Base-by-base conservation (phyloP, 1,284 basidiomycete species). In the Ustilago nuda region DNA sequence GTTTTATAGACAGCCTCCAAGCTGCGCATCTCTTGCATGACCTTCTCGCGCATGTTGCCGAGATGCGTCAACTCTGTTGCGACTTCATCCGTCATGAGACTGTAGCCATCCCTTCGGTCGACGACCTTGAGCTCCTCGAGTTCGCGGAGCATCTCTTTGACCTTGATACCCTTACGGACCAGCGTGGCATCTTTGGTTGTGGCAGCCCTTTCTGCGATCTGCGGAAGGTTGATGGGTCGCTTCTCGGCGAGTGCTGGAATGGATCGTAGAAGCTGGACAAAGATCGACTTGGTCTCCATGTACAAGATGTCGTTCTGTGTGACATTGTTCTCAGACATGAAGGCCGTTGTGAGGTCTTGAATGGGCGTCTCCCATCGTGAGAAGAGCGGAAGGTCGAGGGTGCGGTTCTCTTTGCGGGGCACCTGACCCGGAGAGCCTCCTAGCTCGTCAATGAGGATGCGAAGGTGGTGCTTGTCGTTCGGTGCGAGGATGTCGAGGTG, bases 261-360 rank as follows among this genome's bases (percentile, higher is more conserved):
- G 32, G 95, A 98, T 77, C 97, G 94, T 61, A 99, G 91, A 53
- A 99, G 91, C 86, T 98, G 94, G 43, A 99, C 97, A 85, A 99
- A 96, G 85, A 98, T 98, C 23, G 96, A 98, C 88, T 99, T 99
- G 73, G 97, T 93, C 87, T 99, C 97, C 94, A 99, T 98, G 88
- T 98, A 99, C 27, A 98, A 90, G 90, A 99, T 96, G 87, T 99
- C 97, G 85, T 93, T 94, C 65, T 95, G 94, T 27, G 97, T 98
- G 45, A 99, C 92, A 48, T 94, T 94, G 87, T 95, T 95, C 80
- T 91, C 90, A 3, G 88, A 89, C 92, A 99, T 96, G 76, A 99
- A 90, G 0, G 96, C 94, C 23, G 92, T 94, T 66, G 96, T 94
- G 56, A 99, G 92, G 84, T 99, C 97, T 83, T 98, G 95, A 63